A percentile compares a stretch with the other conserved stretches of the same genome.
phyloP scores from a whole-genome alignment of 805 yeast genomes.

The Kodamaea nitidulidarum region DNA sequence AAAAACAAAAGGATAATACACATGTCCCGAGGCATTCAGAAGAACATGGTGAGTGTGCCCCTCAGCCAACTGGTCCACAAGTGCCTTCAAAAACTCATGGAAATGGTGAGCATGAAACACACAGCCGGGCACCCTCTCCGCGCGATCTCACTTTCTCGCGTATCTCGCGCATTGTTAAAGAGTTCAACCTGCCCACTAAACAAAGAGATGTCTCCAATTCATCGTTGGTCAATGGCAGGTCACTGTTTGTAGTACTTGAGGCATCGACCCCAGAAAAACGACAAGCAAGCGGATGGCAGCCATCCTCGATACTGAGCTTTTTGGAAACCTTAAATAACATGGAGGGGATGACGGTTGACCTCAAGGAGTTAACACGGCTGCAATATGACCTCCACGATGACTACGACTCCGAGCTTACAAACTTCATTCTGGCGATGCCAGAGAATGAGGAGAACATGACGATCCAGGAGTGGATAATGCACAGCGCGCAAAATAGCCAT shows the following conservation, averaged over 20 bases:
- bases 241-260: background rate
- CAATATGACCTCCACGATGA: slow-evolving; percentile 53
- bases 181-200: background rate
- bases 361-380: slow-evolving; percentile 31
- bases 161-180: background rate
- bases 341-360: slow-evolving; percentile 33
- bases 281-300: slow-evolving; percentile 10
- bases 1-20: too few relatives aligned
- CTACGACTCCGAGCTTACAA: slow-evolving; percentile 59
- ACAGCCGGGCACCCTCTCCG: too few relatives aligned
- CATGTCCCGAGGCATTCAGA: too few relatives aligned
- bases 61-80: too few relatives aligned
- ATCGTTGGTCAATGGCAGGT: background rate
- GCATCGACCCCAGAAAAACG: background rate
- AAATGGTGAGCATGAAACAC: too few relatives aligned
- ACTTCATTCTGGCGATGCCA: slow-evolving; percentile 66
- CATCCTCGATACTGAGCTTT: slow-evolving; percentile 10
- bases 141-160: background rate
- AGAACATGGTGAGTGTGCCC: too few relatives aligned
- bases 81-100: too few relatives aligned
- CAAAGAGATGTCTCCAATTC: background rate
- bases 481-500: slow-evolving; percentile 53
- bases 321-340: slow-evolving; percentile 21
- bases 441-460: slow-evolving; percentile 65
- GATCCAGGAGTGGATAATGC: slow-evolving; percentile 63